These are phyloP conservation scores for Starmerella floricola DNA, from an alignment of 805 yeast genomes.

Conservation along the genomic window DNA sequence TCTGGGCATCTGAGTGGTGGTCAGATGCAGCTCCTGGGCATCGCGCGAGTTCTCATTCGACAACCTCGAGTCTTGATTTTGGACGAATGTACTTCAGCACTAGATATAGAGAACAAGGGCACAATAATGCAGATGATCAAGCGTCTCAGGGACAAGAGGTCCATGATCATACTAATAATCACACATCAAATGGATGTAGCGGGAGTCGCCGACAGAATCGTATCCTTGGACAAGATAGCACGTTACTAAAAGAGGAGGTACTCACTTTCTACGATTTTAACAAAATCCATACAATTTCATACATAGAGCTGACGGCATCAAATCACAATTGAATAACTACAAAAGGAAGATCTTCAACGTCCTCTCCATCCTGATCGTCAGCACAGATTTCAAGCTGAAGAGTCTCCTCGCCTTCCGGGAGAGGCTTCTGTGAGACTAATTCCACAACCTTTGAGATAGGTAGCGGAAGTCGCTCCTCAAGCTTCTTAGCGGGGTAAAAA, in stretches of 20 bases:
- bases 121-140: conserved; percentile 41
- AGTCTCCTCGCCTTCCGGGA: conserved; percentile 60
- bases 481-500: conserved; percentile 84
- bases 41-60: conserved; percentile 68
- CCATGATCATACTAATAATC: conserved; percentile 46
- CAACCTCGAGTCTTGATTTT: conserved; percentile 51
- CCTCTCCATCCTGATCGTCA: conserved; percentile 87
- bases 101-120: conserved; percentile 53
- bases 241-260: too few relatives aligned
- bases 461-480: conserved; percentile 60
- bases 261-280: too few relatives aligned
- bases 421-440: conserved; percentile 70
- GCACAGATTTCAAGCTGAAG: conserved; percentile 83
- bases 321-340: conserved; percentile 41
- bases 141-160: conserved; percentile 27
- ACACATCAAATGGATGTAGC: conserved; percentile 67
- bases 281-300: background rate
- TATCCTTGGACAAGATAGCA: too few relatives aligned
- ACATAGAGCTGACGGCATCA: too few relatives aligned
- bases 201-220: conserved; percentile 42
- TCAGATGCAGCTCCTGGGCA: conserved; percentile 72
- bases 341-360: conserved; percentile 66
- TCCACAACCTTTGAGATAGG: conserved; percentile 66
- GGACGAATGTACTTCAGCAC: conserved; percentile 84
- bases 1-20: conserved; percentile 65